These are phyloP conservation scores for Candolleomyces efflorescens DNA, from an alignment of 768 basidiomycete species.

Conservation along the genomic window DNA sequence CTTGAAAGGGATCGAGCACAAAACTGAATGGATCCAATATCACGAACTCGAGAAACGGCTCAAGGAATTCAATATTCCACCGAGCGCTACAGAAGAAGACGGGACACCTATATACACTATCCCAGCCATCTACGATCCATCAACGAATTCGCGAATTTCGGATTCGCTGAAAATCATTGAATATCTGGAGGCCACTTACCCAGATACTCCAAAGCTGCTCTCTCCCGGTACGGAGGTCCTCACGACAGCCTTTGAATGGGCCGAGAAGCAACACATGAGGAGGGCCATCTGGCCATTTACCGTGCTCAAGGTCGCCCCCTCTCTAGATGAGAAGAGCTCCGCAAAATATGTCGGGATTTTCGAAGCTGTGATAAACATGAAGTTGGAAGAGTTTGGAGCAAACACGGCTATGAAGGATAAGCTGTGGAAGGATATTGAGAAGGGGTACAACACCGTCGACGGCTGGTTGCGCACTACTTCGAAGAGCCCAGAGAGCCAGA, in stretches of 20 bases:
- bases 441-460: too few species aligned
- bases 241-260: conserved; percentile 3
- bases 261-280: neutral
- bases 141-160: neutral
- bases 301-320: neutral
- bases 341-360: too few species aligned
- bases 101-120: conserved; percentile 8
- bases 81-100: neutral
- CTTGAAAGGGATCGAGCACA: conserved; percentile 3
- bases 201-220: conserved; percentile 1
- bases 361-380: too few species aligned
- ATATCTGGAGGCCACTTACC: conserved; percentile 10
- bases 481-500: too few species aligned
- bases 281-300: neutral
- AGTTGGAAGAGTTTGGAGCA: too few species aligned
- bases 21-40: conserved; percentile 3
- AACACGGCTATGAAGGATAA: too few species aligned
- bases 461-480: too few species aligned
- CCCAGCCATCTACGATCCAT: conserved; percentile 8
- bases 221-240: conserved; percentile 1
- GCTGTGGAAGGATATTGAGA: too few species aligned
- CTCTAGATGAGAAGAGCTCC: too few species aligned
- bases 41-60: conserved; percentile 2
- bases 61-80: conserved; percentile 1
- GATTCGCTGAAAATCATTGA: conserved; percentile 7